A percentile compares a stretch with the other conserved stretches of the same genome.
Conservation (phyloP, 2,329 filamentous ascomycete genomes). For the Fusarium proliferatum region DNA sequence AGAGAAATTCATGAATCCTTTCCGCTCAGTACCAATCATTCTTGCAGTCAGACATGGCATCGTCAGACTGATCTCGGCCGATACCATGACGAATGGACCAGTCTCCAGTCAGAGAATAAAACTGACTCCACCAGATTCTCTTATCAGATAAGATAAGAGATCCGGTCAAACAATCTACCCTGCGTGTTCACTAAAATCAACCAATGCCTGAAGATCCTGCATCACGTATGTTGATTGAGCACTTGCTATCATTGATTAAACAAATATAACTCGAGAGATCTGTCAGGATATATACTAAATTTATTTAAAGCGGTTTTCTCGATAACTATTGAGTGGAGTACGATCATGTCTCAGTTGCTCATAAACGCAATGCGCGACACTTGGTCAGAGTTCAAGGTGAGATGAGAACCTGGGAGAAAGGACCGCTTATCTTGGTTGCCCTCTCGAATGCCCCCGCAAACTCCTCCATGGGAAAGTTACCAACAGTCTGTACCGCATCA, state of each 20-base stretch:
- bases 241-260: rapidly evolving
- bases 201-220: neutral
- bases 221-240: no score
- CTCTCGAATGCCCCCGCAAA: neutral
- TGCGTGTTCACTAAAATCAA: neutral
- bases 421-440: neutral
- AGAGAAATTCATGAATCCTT: rapidly evolving
- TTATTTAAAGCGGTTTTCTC: rapidly evolving
- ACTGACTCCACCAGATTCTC: neutral
- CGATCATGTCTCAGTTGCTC: rapidly evolving
- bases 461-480: neutral
- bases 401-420: neutral
- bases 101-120: rapidly evolving
- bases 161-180: neutral
- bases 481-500: neutral
- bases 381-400: neutral
- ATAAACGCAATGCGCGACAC: rapidly evolving
- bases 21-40: neutral
- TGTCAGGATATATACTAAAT: neutral
- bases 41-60: no score
- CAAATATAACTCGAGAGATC: neutral
- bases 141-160: neutral
- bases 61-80: neutral
- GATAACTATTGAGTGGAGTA: neutral
- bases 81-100: neutral